Conservation (phyloP, 768 basidiomycete genomes). For the Cyclocybe cylindracea region DNA sequence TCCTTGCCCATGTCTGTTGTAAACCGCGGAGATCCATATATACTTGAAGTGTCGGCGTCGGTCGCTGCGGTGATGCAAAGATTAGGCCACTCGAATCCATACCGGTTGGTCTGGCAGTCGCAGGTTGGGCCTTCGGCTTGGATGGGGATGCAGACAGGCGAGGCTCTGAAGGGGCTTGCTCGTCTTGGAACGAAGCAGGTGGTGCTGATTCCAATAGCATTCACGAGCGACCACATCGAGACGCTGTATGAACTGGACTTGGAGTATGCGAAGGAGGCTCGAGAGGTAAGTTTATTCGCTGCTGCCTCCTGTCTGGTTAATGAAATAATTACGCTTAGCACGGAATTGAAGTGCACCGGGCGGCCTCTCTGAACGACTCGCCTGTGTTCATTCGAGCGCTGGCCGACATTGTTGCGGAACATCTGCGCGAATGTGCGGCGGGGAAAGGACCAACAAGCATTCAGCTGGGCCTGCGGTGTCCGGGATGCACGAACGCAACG, state of each 20-base stretch:
- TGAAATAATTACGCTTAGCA: slow-evolving; percentile 50
- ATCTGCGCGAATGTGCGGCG: slow-evolving; percentile 63
- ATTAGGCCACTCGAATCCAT: slow-evolving; percentile 78
- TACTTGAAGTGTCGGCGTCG: slow-evolving; percentile 92
- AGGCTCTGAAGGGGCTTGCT: slow-evolving; percentile 86
- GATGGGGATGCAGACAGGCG: slow-evolving; percentile 97
- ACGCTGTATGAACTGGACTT: slow-evolving; percentile 95
- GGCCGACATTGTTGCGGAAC: slow-evolving; percentile 85
- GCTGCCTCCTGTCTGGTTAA: slow-evolving; percentile 16
- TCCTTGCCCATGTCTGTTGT: slow-evolving; percentile 98
- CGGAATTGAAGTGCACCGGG: slow-evolving; percentile 87
- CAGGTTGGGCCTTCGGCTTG: slow-evolving; percentile 97
- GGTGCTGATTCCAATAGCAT: slow-evolving; percentile 92
- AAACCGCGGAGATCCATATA: slow-evolving; percentile 97
- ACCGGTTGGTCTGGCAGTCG: slow-evolving; percentile 95
- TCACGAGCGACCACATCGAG: slow-evolving; percentile 99
- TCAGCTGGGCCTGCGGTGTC: slow-evolving; percentile 88
- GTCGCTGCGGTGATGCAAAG: slow-evolving; percentile 93
- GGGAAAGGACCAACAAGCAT: slow-evolving; percentile 70
- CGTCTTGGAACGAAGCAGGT: slow-evolving; percentile 74
- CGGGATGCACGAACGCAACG: slow-evolving; percentile 87
- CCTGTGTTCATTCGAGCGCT: slow-evolving; percentile 95
- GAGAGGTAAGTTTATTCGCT: slow-evolving; percentile 60
- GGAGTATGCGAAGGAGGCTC: slow-evolving; percentile 90
- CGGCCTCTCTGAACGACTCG: slow-evolving; percentile 91